phyloP scores from a whole-genome alignment of 2,329 filamentous ascomycete genomes.

The Colletotrichum lentis region DNA sequence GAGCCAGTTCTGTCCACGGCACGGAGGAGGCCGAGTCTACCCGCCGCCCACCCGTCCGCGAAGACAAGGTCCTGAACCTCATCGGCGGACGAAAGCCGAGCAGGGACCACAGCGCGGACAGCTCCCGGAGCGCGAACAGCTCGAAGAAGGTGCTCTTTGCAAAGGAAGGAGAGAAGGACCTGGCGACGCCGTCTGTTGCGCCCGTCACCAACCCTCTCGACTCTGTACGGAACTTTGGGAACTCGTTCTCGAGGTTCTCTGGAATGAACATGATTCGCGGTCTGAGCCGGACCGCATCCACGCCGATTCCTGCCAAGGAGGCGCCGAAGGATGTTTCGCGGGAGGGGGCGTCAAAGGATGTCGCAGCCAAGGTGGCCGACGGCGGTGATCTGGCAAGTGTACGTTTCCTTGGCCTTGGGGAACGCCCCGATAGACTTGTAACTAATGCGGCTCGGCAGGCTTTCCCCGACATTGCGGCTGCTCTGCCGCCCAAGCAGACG shows the following conservation, averaged over 20 bases:
- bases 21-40: constrained; percentile 47
- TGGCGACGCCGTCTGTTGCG: constrained; percentile 34
- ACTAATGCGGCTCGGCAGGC: constrained; percentile 51
- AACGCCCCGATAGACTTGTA: neutral
- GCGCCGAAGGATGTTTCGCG: neutral
- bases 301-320: constrained; percentile 49
- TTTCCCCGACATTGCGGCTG: constrained; percentile 66
- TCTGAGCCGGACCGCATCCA: constrained; percentile 69
- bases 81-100: constrained; percentile 69
- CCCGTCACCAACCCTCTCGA: constrained; percentile 61
- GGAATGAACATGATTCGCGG: constrained; percentile 77
- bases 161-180: constrained; percentile 52
- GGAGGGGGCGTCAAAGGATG: constrained; percentile 48
- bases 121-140: constrained; percentile 69
- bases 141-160: constrained; percentile 65
- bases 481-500: constrained; percentile 62
- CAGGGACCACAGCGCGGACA: constrained; percentile 82
- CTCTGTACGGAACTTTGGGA: constrained; percentile 82
- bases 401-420: constrained; percentile 43
- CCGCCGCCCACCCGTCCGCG: constrained; percentile 49
- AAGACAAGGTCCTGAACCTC: constrained; percentile 74
- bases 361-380: constrained; percentile 50
- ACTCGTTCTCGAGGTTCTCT: constrained; percentile 79
- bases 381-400: constrained; percentile 67
- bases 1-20: constrained; percentile 61